Evolutionary conservation across 306 rosid genomes (phyloP).

Genomic region (Mimosa bimucronata): DNA sequence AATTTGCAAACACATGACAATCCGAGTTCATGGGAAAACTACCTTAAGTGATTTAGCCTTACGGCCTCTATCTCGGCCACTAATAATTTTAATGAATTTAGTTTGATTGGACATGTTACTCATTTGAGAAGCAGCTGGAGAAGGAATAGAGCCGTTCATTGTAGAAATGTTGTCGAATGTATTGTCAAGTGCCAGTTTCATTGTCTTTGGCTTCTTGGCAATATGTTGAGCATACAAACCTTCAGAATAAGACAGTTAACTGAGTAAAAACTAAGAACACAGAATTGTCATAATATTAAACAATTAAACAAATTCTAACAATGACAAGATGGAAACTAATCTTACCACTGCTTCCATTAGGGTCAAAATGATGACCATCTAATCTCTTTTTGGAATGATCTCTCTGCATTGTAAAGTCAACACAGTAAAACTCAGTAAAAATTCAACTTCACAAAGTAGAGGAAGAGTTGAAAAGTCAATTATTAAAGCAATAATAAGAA

Average conservation of each 20-base stretch:
- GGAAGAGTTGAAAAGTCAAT: conserved; percentile 2
- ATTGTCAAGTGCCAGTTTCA: conserved; percentile 73
- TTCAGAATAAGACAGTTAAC: conserved; percentile 44
- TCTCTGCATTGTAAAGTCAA: conserved; percentile 64
- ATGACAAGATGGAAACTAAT: conserved; percentile 25
- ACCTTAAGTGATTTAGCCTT: conserved; percentile 81
- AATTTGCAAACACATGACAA: conserved; percentile 30
- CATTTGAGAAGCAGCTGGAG: conserved; percentile 94
- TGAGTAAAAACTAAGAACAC: conserved; percentile 29
- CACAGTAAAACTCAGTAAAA: conserved; percentile 18
- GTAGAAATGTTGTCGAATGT: conserved; percentile 72
- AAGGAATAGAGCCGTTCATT: conserved; percentile 79
- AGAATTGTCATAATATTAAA: background rate
- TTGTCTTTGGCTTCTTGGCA: conserved; percentile 76
- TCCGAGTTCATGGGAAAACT: conserved; percentile 36
- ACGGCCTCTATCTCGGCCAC: conserved; percentile 89
- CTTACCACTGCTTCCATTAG: conserved; percentile 85
- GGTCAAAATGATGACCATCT: conserved; percentile 77
- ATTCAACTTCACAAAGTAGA: conserved; percentile 2
- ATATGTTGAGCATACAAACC: conserved; percentile 80
- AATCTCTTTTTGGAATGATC: conserved; percentile 80
- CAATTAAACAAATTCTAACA: conserved; percentile 29
- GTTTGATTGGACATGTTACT: conserved; percentile 86
- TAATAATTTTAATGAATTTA: conserved; percentile 82
- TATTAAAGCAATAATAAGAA: conserved; percentile 21